Evolutionary conservation across 148 eudicot species (phyloP).

Genomic region (Camellia lanceoleosa): DNA sequence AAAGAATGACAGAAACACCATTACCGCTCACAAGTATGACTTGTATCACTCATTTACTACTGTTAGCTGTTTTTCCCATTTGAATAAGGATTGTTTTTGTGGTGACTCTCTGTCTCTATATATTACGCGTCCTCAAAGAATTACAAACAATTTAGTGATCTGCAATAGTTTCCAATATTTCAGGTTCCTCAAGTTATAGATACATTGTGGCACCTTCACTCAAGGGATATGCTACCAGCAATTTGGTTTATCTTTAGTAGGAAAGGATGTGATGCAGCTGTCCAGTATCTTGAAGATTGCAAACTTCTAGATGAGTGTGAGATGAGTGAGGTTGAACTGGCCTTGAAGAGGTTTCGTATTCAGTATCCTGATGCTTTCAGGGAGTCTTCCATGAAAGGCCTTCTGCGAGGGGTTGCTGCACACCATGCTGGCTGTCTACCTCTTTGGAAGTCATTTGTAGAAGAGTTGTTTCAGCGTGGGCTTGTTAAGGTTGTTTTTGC

Average conservation of each 20-base stretch:
- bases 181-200: conserved; percentile 95
- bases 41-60: conserved; percentile 13
- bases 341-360: conserved; percentile 72
- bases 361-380: conserved; percentile 96
- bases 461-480: conserved; percentile 89
- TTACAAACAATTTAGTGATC: conserved; percentile 12
- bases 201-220: conserved; percentile 76
- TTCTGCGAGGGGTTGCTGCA: conserved; percentile 83
- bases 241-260: conserved; percentile 98
- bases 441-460: conserved; percentile 92
- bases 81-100: neutral
- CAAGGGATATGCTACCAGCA: conserved; percentile 91
- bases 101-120: neutral
- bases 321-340: conserved; percentile 79
- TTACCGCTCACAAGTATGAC: conserved; percentile 83
- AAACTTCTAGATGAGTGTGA: conserved; percentile 86
- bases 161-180: conserved; percentile 5
- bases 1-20: conserved; percentile 70
- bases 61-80: conserved; percentile 6
- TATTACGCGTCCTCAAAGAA: conserved; percentile 3
- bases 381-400: conserved; percentile 80
- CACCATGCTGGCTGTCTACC: conserved; percentile 99
- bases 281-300: conserved; percentile 79
- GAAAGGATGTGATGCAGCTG: conserved; percentile 99
- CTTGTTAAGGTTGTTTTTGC: conserved; percentile 97